Base-by-base conservation (phyloP, 148 eudicot genomes). In the Camellia sinensis region DNA sequence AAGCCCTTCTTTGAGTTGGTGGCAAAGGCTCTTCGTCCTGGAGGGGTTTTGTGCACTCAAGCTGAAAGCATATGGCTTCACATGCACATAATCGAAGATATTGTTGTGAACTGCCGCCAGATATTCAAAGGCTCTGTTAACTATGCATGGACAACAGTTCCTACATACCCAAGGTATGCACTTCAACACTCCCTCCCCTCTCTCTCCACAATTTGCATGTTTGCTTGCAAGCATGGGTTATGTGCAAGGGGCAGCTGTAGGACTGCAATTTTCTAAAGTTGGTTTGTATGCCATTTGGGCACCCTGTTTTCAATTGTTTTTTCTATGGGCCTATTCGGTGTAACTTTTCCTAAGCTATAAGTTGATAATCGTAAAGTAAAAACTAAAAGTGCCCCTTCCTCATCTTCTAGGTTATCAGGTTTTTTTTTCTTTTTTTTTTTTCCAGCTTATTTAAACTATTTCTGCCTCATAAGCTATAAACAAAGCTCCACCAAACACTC, bases 21-120 rank as follows among this genome's bases (percentile, higher is more conserved):
- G 40, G 92, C 98, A 46, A 95, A 83, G 78, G 98, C 97, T 73
- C 97, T 95, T 79, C 91, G 97, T 80, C 98, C 98, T 13, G 98
- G 98, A 3, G 98, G 98, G 45, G 98, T 95, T 54, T 87, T 95
- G 44, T 91, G 92, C 77, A 95, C 98, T 59, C 98, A 95, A 85
- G 98, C 98, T 61, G 97, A 95, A 77, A 95, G 98, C 82, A 95
- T 95, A 75, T 95, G 98, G 98, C 95, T 95, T 76, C 98, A 95
- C 83, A 95, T 95, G 98, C 91, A 95, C 83, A 95, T 95, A 18
- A 95, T 95, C 63, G 97, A 95, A 87, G 97, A 91, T 65, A 95
- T 95, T 48, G 98, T 95, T 43, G 40, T 85, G 21, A 93, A 93
- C 73, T 93, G 97, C 78, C 93, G 97, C 68, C 89, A 93, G 75